Conservation (phyloP, 768 basidiomycete species). For the Tephrocybe sp. region DNA sequence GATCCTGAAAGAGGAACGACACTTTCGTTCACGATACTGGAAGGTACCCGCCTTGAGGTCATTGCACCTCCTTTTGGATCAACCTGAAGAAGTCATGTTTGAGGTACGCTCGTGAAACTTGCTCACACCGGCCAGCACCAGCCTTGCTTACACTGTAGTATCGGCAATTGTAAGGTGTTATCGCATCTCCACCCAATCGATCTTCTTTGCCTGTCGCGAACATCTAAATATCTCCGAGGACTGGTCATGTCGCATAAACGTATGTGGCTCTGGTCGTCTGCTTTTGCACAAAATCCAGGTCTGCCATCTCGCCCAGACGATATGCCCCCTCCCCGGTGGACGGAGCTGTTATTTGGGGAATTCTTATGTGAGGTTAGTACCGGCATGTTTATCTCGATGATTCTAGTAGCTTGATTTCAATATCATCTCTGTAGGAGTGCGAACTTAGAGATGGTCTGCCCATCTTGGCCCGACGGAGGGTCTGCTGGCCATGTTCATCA, state of each 20-base stretch:
- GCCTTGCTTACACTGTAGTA: too few relatives aligned
- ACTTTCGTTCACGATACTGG: background rate
- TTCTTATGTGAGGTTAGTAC: slow-evolving; percentile 1
- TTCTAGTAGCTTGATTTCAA: too few relatives aligned
- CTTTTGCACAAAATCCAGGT: background rate
- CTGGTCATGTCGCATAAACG: background rate
- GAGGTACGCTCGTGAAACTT: background rate
- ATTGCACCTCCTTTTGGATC: background rate
- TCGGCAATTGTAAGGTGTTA: background rate
- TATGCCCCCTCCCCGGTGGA: slow-evolving; percentile 2
- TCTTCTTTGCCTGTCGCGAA: background rate
- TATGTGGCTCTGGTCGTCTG: background rate
- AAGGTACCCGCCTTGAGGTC: background rate
- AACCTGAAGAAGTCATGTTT: background rate
- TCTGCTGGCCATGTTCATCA: background rate
- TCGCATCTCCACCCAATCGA: background rate
- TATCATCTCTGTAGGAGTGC: too few relatives aligned
- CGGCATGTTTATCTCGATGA: too few relatives aligned
- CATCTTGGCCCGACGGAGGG: background rate
- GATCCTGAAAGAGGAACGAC: background rate
- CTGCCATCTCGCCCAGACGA: slow-evolving; percentile 1
- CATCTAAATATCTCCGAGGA: background rate
- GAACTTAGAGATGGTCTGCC: too few relatives aligned
- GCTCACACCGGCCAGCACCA: too few relatives aligned
- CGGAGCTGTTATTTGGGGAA: background rate